Conservation (phyloP, 2,329 filamentous ascomycete species). For the Pseudocercospora crystallina region DNA sequence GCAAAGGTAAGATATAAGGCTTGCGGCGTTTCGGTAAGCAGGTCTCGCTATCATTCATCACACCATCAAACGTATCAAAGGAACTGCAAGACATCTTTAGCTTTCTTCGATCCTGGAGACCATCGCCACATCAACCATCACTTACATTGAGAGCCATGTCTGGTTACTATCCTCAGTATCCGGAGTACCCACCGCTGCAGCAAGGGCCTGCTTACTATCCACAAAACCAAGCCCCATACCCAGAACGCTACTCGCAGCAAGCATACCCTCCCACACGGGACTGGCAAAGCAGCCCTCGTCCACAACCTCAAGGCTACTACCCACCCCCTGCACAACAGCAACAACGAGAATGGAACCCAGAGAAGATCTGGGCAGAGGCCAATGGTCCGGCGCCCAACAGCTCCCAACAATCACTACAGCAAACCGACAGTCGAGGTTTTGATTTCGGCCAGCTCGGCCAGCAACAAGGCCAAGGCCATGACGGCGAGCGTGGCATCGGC, state of each 20-base stretch:
- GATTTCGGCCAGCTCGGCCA: background rate
- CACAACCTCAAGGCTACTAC: background rate
- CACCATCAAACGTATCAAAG: too few species aligned
- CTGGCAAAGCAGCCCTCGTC: background rate
- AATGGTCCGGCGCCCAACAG: background rate
- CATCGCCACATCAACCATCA: too few species aligned
- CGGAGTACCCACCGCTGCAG: background rate
- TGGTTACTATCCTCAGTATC: background rate
- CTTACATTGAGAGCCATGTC: background rate
- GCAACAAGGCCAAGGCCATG: constrained; percentile 1
- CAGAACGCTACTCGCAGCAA: background rate
- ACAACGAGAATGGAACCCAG: constrained; percentile 1
- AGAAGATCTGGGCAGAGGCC: background rate
- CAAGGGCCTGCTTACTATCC: background rate
- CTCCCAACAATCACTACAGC: background rate
- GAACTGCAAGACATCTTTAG: too few species aligned
- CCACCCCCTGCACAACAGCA: background rate
- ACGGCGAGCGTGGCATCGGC: constrained; percentile 8
- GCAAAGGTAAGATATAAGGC: too few species aligned
- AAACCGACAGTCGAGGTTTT: background rate
- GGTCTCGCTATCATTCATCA: too few species aligned
- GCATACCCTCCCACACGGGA: background rate
- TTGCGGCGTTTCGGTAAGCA: too few species aligned
- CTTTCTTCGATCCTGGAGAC: too few species aligned
- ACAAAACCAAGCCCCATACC: background rate